A percentile compares a stretch with the other conserved stretches of the same genome.
phyloP scores from a whole-genome alignment of 2,329 filamentous ascomycete species.

The Botrytis squamosa region DNA sequence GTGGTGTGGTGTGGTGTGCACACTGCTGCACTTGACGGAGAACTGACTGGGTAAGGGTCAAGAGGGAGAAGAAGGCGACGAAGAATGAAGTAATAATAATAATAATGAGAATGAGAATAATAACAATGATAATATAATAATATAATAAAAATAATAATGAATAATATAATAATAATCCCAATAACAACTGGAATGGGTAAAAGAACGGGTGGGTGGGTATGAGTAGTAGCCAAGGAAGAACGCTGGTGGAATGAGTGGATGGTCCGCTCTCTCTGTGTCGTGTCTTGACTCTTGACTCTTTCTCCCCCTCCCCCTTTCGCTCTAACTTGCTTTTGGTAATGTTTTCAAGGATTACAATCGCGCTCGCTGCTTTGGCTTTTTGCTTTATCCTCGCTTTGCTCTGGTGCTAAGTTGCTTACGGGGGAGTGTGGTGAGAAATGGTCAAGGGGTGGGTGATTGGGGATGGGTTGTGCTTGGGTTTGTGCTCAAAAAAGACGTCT shows the following conservation, averaged over 20 bases:
- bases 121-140: background rate
- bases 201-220: background rate
- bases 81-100: no score
- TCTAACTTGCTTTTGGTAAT: conserved; percentile 7
- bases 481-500: conserved; percentile 7
- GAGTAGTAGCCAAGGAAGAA: conserved; percentile 7
- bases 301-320: background rate
- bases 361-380: conserved; percentile 13
- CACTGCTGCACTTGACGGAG: background rate
- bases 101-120: no score
- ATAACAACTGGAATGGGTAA: background rate
- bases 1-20: conserved; percentile 1
- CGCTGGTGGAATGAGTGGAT: conserved; percentile 7
- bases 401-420: background rate
- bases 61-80: no score
- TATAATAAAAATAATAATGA: background rate
- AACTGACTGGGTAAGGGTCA: background rate
- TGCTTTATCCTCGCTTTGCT: conserved; percentile 8
- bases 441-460: conserved; percentile 7
- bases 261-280: background rate
- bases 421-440: conserved; percentile 13
- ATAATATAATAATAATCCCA: background rate
- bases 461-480: conserved; percentile 8
- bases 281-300: background rate
- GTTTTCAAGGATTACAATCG: background rate